A percentile compares a stretch with the other conserved stretches of the same genome.
These are phyloP conservation scores for Metarhizium album DNA, from an alignment of 2,329 filamentous ascomycete genomes.

Conservation along the genomic window DNA sequence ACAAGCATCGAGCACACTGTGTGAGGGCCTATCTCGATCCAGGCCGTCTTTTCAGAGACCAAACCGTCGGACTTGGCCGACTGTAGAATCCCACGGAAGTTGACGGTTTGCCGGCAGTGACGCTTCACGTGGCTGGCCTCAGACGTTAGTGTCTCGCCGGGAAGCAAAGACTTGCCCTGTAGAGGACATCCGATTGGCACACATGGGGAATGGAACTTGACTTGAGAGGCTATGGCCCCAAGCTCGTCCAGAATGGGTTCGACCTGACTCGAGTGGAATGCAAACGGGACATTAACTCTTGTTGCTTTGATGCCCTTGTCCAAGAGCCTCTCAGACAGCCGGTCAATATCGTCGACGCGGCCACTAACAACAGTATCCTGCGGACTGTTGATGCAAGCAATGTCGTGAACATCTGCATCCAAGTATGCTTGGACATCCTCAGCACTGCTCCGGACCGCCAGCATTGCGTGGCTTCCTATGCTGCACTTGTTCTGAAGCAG, in stretches of 20 bases:
- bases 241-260: slow-evolving; percentile 49
- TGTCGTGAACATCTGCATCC: slow-evolving; percentile 18
- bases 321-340: slow-evolving; percentile 29
- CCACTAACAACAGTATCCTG: slow-evolving; percentile 63
- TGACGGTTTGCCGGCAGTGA: background rate
- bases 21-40: slow-evolving; percentile 46
- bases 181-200: slow-evolving; percentile 60
- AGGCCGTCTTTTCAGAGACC: background rate
- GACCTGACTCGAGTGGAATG: slow-evolving; percentile 43
- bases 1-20: slow-evolving; percentile 54
- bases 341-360: slow-evolving; percentile 32
- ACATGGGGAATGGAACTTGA: slow-evolving; percentile 27
- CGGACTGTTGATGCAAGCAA: slow-evolving; percentile 51
- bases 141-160: background rate
- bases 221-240: slow-evolving; percentile 29
- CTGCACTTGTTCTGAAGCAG: slow-evolving; percentile 56
- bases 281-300: slow-evolving; percentile 38
- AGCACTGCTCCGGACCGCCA: slow-evolving; percentile 24
- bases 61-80: background rate
- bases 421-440: slow-evolving; percentile 29
- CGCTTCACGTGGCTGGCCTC: background rate
- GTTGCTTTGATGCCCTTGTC: slow-evolving; percentile 30
- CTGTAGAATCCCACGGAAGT: background rate
- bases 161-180: slow-evolving; percentile 32
- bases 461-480: slow-evolving; percentile 52